Percentiles rank a stretch among this genome's conserved stretches.
Evolutionary conservation across 176 grass and related monocot species (phyloP).

Genomic region (Typha latifolia): DNA sequence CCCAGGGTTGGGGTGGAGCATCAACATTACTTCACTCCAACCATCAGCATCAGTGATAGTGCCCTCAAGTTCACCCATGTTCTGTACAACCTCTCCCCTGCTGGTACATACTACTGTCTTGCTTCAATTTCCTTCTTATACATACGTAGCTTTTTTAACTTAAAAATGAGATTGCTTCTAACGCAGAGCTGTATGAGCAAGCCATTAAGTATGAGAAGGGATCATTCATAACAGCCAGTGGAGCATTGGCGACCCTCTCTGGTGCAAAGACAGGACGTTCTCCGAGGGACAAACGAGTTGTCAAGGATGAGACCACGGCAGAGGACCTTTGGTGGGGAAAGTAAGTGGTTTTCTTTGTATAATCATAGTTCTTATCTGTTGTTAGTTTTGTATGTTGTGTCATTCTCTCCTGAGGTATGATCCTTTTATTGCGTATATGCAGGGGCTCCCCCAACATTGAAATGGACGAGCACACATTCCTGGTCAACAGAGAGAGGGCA

Average conservation of each 20-base stretch:
- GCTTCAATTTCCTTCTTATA: no score
- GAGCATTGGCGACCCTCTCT: constrained; percentile 85
- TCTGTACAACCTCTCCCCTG: constrained; percentile 95
- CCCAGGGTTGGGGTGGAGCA: constrained; percentile 35
- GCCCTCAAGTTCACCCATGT: constrained; percentile 99
- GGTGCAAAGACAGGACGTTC: constrained; percentile 95
- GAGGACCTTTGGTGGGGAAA: constrained; percentile 98
- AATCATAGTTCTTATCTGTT: not conserved
- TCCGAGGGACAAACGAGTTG: constrained; percentile 84
- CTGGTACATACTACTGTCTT: not conserved
- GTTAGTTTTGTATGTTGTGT: not conserved
- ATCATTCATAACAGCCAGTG: constrained; percentile 67
- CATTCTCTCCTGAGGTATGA: not conserved
- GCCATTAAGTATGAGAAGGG: constrained; percentile 97
- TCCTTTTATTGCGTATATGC: not conserved
- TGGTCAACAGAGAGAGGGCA: constrained; percentile 86
- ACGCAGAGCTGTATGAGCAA: constrained; percentile 87
- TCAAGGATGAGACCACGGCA: constrained; percentile 70
- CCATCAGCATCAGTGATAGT: constrained; percentile 91
- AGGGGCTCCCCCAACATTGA: constrained; percentile 98
- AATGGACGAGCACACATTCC: constrained; percentile 98
- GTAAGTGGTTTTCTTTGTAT: constrained; percentile 34
- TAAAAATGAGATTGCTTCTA: no score
- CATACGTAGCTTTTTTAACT: no score
- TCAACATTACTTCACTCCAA: constrained; percentile 47